Base-by-base conservation (phyloP, 306 rosid species). In the Castanea mollissima region DNA sequence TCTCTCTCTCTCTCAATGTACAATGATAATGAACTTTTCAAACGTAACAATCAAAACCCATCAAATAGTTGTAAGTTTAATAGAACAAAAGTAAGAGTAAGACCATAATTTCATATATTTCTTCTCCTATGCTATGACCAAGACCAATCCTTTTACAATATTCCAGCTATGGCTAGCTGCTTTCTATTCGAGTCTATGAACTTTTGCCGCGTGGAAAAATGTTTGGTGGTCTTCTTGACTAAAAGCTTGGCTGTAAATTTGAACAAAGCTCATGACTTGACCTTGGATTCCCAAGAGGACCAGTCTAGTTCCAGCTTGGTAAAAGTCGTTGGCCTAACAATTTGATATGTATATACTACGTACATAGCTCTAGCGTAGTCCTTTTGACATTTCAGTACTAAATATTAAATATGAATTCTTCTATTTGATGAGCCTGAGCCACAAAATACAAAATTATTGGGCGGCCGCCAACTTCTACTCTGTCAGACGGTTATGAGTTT, bases 211-310 rank as follows among this genome's bases (percentile, higher is more conserved):
- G 70, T 70, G 78, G 77, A 71, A 71, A 21, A 81, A 38, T 74
- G 71, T n/a, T 31, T 75, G 67, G 58, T 77, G 78, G 41, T 68
- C 84, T 75, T 79, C 55, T 73, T 81, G 38, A 27, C 19, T 62
- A n/a, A 49, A 27, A 32, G n/a, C 18, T 75, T 27, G 6, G n/a
- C 59, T 32, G 29, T 65, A 13, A 31, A 57, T 6, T 62, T 65
- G 60, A 55, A 57, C 21, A 74, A 55, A 63, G 29, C 29, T 32
- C 57, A 62, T n/a, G 69, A 41, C 32, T 15, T 25, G 32, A 62
- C 86, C 71, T 87, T 57, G 82, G 89, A 78, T 85, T 88, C 84
- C 68, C 15, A 18, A 6, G 18, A 71, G 63, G 73, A 79, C 73
- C 63, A 71, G 34, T 60, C 46, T n/a, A 14, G 1, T 20, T 69